Evolutionary conservation across 495 filamentous ascomycete species (phyloP).

Genomic region (Tuber melanosporum): DNA sequence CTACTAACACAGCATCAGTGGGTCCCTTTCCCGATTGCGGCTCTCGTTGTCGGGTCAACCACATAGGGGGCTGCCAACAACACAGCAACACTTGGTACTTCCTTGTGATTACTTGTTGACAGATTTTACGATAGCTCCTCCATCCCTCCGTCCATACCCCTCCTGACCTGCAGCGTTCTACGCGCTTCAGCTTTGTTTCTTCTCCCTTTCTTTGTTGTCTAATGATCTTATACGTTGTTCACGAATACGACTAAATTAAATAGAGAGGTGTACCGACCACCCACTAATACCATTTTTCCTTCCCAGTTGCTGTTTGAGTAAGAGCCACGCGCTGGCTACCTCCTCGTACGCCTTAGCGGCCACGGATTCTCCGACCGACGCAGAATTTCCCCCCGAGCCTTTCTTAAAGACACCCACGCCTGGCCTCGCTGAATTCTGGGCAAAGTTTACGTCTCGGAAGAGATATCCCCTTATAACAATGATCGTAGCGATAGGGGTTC

Average conservation of each 20-base stretch:
- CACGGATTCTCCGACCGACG: background rate
- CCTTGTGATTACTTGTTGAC: background rate
- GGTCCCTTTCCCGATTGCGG: background rate
- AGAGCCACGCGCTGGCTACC: background rate
- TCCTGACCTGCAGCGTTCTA: background rate
- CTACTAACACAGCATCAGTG: background rate
- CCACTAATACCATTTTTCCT: background rate
- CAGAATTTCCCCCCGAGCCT: background rate
- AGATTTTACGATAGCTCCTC: background rate
- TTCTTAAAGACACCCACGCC: background rate
- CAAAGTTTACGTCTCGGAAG: conserved; percentile 1
- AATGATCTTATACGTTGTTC: background rate
- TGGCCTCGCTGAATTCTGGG: background rate
- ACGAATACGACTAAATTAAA: background rate
- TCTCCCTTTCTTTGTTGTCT: background rate
- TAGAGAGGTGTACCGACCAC: background rate
- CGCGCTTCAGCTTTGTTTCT: background rate
- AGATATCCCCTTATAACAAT: background rate
- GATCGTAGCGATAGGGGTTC: background rate
- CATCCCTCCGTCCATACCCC: background rate
- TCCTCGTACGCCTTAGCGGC: background rate
- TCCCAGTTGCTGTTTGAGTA: background rate
- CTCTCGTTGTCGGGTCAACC: background rate
- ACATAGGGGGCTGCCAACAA: background rate
- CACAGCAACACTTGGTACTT: background rate